Base-by-base conservation (phyloP, 2,329 filamentous ascomycete genomes). In the Thelonectria blattea region DNA sequence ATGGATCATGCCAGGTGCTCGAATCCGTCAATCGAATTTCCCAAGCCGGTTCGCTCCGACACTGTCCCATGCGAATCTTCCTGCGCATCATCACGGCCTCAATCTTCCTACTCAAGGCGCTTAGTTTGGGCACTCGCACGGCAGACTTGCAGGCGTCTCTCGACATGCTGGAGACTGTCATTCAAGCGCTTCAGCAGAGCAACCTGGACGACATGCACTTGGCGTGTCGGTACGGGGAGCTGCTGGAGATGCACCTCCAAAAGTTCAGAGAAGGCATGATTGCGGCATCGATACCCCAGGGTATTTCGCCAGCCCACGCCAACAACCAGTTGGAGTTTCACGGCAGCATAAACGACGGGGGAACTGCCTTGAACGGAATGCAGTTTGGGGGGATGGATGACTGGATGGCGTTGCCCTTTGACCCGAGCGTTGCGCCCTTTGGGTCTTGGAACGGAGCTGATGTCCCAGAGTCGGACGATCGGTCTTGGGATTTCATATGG, bases 31-130 rank as follows among this genome's bases (percentile, higher is more conserved):
- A 75, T 1, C 76, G 80, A 42, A 75, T 86, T 2, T 78, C 79
- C 2, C 78, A 84, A 24, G 75, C 73, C 2, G 75, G 75, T 0
- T 72, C 72, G 7, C 72, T 86, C n/a, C 76, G 79, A 3, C 85
- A 82, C 62, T 82, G 79, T 0, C 84, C 83, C 0, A 80, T 84
- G 2, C 75, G 83, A 17, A 81, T 85, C 14, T 83, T 84, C 55
- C 71, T 85, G 3, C 79, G 83, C 22, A 80, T 85, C 47, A 84
- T 81, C 2, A 83, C 81, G 3, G 81, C 81, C 0, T 85, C 83
- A 0, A 83, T 86, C 5, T 84, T 85, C 57, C 72, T 85, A 3
- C 79, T 85, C 65, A 80, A 80, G 27, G 68, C 60, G 0, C 58
- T 68, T 0, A 60, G 66, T 5, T 49, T 68, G 2, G 61, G 60